Base-by-base conservation (phyloP, 1,284 basidiomycete genomes). In the Lentinus polychrous region DNA sequence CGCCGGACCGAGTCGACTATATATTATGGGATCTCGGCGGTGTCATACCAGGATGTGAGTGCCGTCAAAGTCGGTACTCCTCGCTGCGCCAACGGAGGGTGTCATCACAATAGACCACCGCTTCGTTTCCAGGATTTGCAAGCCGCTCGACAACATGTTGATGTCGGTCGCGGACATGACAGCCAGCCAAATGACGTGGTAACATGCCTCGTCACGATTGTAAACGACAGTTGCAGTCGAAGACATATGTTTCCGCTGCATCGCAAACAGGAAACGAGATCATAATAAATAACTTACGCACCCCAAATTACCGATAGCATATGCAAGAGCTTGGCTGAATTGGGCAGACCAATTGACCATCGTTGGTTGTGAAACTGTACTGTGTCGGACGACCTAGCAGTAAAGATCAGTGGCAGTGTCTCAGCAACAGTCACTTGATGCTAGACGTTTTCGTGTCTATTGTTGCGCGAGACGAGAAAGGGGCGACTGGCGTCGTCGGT, bases 361-460 rank as follows among this genome's bases (percentile, higher is more conserved):
- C n/a, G n/a, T n/a, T n/a, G n/a, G n/a, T n/a, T n/a, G n/a, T n/a
- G n/a, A n/a, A n/a, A n/a, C n/a, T n/a, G n/a, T n/a, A n/a, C 31
- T 36, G 22, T 11, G 23, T 20, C 14, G 15, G 42, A 44, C 45
- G 45, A 34, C 44, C 45, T n/a, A 44, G 49, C 49, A 46, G 39
- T 36, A 24, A 24, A 22, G 43, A 47, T 52, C 47, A 49, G 51
- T 49, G 51, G 51, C 51, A 35, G 48, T 52, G 51, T 34, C 15
- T 15, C 27, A 15, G 36, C 39, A 41, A 41, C 31, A 32, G 42
- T 43, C 42, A 43, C 42, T 24, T 43, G 42, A 43, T 43, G 42
- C 42, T 17, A 27, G 27, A 27, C 27, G 5, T 27, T 27, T 27
- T 27, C 27, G 10, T 27, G 27, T 27, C 27, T 27, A 27, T 5